Base-by-base conservation (phyloP, 2,329 filamentous ascomycete genomes). In the Corinectria fuckeliana region DNA sequence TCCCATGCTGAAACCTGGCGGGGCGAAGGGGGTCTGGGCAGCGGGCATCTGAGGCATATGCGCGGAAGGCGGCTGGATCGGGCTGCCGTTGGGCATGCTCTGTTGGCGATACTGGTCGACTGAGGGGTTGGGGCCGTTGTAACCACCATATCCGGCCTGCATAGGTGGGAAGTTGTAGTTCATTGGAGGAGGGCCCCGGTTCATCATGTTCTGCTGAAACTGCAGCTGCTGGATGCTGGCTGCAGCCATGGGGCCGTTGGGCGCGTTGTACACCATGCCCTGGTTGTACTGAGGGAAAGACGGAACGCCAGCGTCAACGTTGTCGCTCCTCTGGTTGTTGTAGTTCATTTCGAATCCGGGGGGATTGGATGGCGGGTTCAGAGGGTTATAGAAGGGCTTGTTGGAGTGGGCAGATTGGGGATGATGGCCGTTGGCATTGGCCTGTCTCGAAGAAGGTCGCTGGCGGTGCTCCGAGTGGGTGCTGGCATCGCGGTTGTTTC, bases 141-240 rank as follows among this genome's bases (percentile, higher is more conserved):
- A 88, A n/a, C 77, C 80, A n/a, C 76, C 79, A 67, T 82, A 87
- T 0, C 82, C 82, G 34, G 81, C 77, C 70, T 83, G 85, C 80
- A 88, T 82, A 7, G 76, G 72, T 4, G 83, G 80, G 69, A 82
- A 88, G 73, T 80, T 87, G 71, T 82, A 85, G 70, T 79, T 82
- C 76, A 87, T 81, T 9, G 81, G 81, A 11, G 84, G 82, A 2
- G 77, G 75, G 8, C 78, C 81, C 16, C 85, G 80, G 45, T 79
- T 78, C 73, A 88, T 79, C 77, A 88, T 80, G 68, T 72, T 79
- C 70, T 87, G 85, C 71, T 87, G 85, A 69, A 85, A 88, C 62
- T 86, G 84, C 65, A 87, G 71, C 65, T 83, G 84, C 69, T 85
- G 81, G 60, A 87, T 72, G 65, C 77, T 80, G 42, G 75, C 69